phyloP scores from a whole-genome alignment of 31 red algal genomes.

The Odonthalia washingtoniensis region DNA sequence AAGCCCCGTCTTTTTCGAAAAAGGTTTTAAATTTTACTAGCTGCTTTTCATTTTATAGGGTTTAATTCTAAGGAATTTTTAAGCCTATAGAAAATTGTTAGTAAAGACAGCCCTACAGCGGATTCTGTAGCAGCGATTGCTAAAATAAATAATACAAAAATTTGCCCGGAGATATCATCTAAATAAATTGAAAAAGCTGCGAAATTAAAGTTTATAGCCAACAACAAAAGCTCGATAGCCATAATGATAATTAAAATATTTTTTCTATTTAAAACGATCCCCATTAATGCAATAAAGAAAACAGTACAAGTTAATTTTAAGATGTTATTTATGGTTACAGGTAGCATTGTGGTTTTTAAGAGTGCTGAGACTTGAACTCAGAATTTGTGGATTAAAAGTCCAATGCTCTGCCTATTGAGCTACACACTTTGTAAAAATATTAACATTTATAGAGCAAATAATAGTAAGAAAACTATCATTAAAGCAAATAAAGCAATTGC shows the following conservation, averaged over 20 bases:
- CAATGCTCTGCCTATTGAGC: constrained; percentile 84
- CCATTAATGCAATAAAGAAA: constrained; percentile 31
- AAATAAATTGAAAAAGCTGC: constrained; percentile 21
- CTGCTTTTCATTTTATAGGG: too few relatives aligned
- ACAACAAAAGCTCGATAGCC: constrained; percentile 15
- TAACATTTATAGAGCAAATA: background rate
- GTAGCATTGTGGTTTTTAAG: background rate
- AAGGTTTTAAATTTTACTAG: too few relatives aligned
- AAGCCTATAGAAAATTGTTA: constrained; percentile 14
- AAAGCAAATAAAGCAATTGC: constrained; percentile 50
- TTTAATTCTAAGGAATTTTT: too few relatives aligned
- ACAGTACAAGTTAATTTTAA: constrained; percentile 28
- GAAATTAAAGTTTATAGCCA: constrained; percentile 27
- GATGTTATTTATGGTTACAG: constrained; percentile 12
- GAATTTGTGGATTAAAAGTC: constrained; percentile 84
- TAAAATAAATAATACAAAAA: constrained; percentile 39
- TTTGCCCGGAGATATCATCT: constrained; percentile 18
- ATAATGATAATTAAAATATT: constrained; percentile 46
- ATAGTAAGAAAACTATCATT: constrained; percentile 27
- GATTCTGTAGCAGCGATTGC: constrained; percentile 26
- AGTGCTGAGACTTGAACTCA: constrained; percentile 60
- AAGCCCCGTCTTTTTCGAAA: too few relatives aligned
- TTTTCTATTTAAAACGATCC: constrained; percentile 51
- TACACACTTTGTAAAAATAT: constrained; percentile 35
- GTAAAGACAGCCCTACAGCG: constrained; percentile 1